Evolutionary conservation across 1,284 basidiomycete genomes (phyloP).

Genomic region (Trametes pubescens): DNA sequence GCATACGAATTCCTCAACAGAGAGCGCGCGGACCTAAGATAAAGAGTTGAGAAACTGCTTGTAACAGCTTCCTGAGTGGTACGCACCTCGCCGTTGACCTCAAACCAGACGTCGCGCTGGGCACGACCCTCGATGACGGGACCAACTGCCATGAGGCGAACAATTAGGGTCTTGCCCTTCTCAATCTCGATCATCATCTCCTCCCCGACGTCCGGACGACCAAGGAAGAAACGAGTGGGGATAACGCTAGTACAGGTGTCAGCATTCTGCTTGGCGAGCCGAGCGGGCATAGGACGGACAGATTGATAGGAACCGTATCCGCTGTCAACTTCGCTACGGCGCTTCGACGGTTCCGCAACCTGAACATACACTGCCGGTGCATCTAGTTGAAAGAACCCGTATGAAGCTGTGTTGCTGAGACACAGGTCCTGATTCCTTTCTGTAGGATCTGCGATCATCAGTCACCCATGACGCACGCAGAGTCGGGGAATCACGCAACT

Average conservation of each 20-base stretch:
- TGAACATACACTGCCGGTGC: too few relatives aligned
- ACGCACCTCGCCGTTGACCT: conserved; percentile 92
- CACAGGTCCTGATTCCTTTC: background rate
- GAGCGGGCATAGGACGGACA: too few relatives aligned
- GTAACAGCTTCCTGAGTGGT: background rate
- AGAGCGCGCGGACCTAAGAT: conserved; percentile 83
- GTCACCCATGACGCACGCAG: background rate
- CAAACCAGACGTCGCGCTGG: conserved; percentile 97
- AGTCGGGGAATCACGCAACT: background rate
- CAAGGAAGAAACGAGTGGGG: conserved; percentile 97
- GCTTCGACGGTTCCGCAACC: too few relatives aligned
- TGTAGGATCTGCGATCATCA: background rate
- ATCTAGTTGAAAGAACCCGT: too few relatives aligned
- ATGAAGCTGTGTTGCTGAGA: background rate
- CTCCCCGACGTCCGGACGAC: conserved; percentile 90
- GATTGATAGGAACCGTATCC: too few relatives aligned
- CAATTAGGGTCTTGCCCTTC: conserved; percentile 96
- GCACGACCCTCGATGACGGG: conserved; percentile 92
- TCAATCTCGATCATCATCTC: conserved; percentile 98
- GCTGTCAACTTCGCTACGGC: too few relatives aligned
- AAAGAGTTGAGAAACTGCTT: background rate
- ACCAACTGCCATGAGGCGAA: conserved; percentile 95
- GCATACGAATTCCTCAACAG: conserved; percentile 76
- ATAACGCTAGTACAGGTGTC: conserved; percentile 65
- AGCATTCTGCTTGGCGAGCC: background rate